Conservation (phyloP, 176 grass and related monocot species). For the Poa annua region DNA sequence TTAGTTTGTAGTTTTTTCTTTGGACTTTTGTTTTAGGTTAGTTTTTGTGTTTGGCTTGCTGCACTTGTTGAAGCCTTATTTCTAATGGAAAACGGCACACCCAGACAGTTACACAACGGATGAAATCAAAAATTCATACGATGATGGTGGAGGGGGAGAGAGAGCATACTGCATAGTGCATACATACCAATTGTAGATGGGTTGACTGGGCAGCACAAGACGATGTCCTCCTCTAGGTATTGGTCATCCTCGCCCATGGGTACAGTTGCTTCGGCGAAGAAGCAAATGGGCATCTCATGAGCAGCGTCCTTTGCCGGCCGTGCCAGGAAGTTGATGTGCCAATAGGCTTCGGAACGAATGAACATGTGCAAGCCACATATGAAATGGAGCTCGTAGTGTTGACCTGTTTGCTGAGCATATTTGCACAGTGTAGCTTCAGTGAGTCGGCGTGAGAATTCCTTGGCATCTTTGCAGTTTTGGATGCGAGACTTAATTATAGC, state of each 20-base stretch:
- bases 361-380: not conserved
- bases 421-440: not conserved
- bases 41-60: not conserved
- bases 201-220: constrained; percentile 20
- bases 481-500: not conserved
- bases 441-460: not conserved
- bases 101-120: too few relatives aligned
- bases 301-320: not conserved
- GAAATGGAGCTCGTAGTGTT: constrained; percentile 11
- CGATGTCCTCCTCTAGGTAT: not conserved
- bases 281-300: constrained; percentile 9
- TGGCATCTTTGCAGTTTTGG: not conserved
- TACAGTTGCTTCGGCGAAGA: not conserved
- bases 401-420: constrained; percentile 15
- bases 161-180: not conserved
- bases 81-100: not conserved
- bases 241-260: not conserved
- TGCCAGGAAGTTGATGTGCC: constrained; percentile 13
- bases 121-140: not conserved
- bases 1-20: not conserved
- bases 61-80: not conserved
- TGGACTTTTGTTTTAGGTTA: not conserved
- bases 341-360: not conserved
- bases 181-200: not conserved
- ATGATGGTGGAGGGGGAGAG: not conserved